These are phyloP conservation scores for Nakaseomyces kungkrabaensis DNA, from an alignment of 1,139 yeast genomes.

Conservation along the genomic window DNA sequence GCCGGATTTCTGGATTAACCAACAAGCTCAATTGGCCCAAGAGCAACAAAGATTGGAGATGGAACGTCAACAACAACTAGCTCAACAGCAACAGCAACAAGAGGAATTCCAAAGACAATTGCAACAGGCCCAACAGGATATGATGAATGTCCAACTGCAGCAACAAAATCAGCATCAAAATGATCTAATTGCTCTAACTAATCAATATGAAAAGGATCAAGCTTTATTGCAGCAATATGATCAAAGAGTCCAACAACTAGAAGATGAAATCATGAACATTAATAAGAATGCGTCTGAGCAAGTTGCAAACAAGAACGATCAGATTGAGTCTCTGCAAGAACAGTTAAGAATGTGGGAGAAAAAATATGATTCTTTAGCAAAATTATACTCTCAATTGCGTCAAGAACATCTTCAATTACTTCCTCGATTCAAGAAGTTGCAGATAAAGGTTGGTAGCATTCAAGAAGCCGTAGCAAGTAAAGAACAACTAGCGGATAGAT, in stretches of 20 bases:
- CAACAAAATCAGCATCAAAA: slow-evolving; percentile 72
- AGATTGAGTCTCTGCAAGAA: slow-evolving; percentile 57
- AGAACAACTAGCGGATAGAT: slow-evolving; percentile 73
- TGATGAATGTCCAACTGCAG: slow-evolving; percentile 31
- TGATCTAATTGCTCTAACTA: slow-evolving; percentile 63
- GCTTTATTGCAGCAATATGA: slow-evolving; percentile 80
- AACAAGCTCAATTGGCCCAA: slow-evolving; percentile 31
- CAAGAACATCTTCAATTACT: slow-evolving; percentile 82
- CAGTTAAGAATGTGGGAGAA: slow-evolving; percentile 73
- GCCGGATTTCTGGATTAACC: slow-evolving; percentile 40
- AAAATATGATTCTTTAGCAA: slow-evolving; percentile 84
- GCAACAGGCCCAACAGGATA: slow-evolving; percentile 37
- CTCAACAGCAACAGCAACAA: slow-evolving; percentile 55
- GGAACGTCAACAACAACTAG: slow-evolving; percentile 43
- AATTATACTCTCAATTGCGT: slow-evolving; percentile 80
- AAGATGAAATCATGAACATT: slow-evolving; percentile 55
- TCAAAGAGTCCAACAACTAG: slow-evolving; percentile 72
- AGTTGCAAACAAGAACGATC: slow-evolving; percentile 68
- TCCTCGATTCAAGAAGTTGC: slow-evolving; percentile 71
- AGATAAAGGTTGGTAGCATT: slow-evolving; percentile 85
- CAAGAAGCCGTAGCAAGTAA: slow-evolving; percentile 84
- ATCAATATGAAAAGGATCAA: slow-evolving; percentile 84
- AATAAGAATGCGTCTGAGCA: slow-evolving; percentile 65
- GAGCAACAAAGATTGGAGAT: slow-evolving; percentile 43
- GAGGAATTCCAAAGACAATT: slow-evolving; percentile 67